These are phyloP conservation scores for Effrenium voratum DNA, from an alignment of 73 alveolate species.

Conservation along the genomic window DNA sequence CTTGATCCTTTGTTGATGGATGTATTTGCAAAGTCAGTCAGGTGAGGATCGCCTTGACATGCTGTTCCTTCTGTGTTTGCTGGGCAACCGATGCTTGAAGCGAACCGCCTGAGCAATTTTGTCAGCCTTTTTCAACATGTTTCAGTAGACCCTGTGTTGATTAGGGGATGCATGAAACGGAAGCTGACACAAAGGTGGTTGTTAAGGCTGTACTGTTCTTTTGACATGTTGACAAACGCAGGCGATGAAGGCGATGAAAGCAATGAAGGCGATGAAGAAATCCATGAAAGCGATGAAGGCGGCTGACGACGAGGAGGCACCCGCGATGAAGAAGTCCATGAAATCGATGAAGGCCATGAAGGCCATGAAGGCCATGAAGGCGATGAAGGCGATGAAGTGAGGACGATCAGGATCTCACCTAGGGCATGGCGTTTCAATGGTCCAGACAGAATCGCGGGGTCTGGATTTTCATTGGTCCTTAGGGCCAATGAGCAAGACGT, in stretches of 20 bases:
- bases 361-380: background rate
- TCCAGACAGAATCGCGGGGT: too few species aligned
- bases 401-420: background rate
- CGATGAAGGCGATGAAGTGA: background rate
- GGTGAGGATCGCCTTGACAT: too few species aligned
- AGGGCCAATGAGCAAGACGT: too few species aligned
- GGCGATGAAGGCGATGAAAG: background rate
- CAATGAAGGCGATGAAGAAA: constrained; percentile 32
- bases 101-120: too few species aligned
- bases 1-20: too few species aligned
- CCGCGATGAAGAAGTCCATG: constrained; percentile 30
- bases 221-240: background rate
- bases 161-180: background rate
- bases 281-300: background rate
- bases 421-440: too few species aligned
- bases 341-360: background rate
- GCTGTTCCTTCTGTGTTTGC: too few species aligned
- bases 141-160: background rate
- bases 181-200: background rate
- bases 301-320: constrained; percentile 14
- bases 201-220: background rate
- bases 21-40: too few species aligned
- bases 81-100: too few species aligned
- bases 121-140: background rate
- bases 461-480: too few species aligned